A percentile compares a stretch with the other conserved stretches of the same genome.
phyloP scores from a whole-genome alignment of 2,329 filamentous ascomycete genomes.

The Penicillium hesseltinei region DNA sequence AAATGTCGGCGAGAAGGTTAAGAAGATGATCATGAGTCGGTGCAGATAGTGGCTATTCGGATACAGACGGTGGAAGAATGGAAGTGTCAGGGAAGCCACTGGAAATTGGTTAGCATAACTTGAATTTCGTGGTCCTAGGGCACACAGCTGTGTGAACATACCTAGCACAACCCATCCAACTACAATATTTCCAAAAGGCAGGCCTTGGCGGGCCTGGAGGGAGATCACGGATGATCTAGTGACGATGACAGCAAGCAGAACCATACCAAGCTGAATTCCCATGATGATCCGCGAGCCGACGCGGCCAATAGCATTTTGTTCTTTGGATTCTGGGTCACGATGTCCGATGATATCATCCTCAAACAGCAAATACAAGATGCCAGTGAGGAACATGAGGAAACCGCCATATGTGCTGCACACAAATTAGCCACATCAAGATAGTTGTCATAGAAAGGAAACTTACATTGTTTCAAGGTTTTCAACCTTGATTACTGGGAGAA shows the following conservation, averaged over 20 bases:
- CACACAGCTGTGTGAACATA: conserved; percentile 43
- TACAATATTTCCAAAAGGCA: conserved; percentile 83
- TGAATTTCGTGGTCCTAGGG: background rate
- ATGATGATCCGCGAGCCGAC: conserved; percentile 44
- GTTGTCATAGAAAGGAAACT: conserved; percentile 30
- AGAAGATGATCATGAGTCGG: conserved; percentile 80
- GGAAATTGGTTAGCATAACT: conserved; percentile 11
- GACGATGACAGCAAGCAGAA: conserved; percentile 77
- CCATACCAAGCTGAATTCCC: conserved; percentile 65
- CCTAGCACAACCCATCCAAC: conserved; percentile 79
- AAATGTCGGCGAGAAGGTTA: conserved; percentile 89
- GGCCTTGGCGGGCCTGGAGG: conserved; percentile 76
- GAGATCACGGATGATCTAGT: conserved; percentile 84
- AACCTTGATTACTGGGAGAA: conserved; percentile 80
- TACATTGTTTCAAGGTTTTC: conserved; percentile 76
- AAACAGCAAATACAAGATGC: conserved; percentile 74
- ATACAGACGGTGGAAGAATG: conserved; percentile 75
- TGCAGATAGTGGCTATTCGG: conserved; percentile 88
- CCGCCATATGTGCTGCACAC: conserved; percentile 67
- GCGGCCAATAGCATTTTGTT: conserved; percentile 22
- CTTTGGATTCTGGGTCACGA: conserved; percentile 28
- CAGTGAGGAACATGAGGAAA: conserved; percentile 71
- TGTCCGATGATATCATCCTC: conserved; percentile 62
- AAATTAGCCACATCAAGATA: conserved; percentile 2
- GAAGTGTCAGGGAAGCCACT: conserved; percentile 74